Percentiles rank a stretch among this genome's conserved stretches.
phyloP scores from a whole-genome alignment of 495 filamentous ascomycete species.

The Penicillium taxi region DNA sequence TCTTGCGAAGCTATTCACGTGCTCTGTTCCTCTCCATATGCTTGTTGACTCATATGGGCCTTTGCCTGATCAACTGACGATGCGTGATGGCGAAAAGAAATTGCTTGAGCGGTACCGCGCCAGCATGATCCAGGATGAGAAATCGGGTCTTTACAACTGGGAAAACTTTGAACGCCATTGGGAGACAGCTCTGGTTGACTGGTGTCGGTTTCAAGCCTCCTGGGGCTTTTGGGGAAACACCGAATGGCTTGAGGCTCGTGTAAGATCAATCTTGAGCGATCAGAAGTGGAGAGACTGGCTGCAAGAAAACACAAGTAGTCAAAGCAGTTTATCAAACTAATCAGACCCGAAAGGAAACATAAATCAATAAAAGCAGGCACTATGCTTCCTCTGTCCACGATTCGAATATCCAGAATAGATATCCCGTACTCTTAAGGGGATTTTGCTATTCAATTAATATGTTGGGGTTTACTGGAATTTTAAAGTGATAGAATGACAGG shows the following conservation, averaged over 20 bases:
- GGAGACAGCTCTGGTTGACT: constrained; percentile 35
- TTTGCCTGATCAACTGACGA: constrained; percentile 20
- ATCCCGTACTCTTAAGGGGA: too few relatives aligned
- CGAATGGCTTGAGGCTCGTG: constrained; percentile 34
- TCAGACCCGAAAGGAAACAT: too few relatives aligned
- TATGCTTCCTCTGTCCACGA: too few relatives aligned
- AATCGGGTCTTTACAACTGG: constrained; percentile 20
- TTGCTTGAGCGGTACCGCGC: constrained; percentile 22
- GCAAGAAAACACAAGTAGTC: not conserved
- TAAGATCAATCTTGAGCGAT: constrained; percentile 27
- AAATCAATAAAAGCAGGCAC: too few relatives aligned
- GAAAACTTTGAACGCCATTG: constrained; percentile 26
- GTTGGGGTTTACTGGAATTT: too few relatives aligned
- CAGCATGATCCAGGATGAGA: constrained; percentile 10
- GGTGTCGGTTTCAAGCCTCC: constrained; percentile 37
- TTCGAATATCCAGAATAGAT: too few relatives aligned
- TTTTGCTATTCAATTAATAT: too few relatives aligned
- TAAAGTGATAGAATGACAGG: too few relatives aligned
- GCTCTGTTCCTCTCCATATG: constrained; percentile 28
- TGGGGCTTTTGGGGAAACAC: constrained; percentile 40
- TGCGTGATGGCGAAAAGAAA: constrained; percentile 23
- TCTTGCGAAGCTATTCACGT: constrained; percentile 35
- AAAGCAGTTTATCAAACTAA: not conserved
- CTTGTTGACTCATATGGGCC: constrained; percentile 18
- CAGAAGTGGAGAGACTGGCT: constrained; percentile 28